phyloP scores from a whole-genome alignment of 495 filamentous ascomycete genomes.

The Pseudomonodictys pantanalensis region DNA sequence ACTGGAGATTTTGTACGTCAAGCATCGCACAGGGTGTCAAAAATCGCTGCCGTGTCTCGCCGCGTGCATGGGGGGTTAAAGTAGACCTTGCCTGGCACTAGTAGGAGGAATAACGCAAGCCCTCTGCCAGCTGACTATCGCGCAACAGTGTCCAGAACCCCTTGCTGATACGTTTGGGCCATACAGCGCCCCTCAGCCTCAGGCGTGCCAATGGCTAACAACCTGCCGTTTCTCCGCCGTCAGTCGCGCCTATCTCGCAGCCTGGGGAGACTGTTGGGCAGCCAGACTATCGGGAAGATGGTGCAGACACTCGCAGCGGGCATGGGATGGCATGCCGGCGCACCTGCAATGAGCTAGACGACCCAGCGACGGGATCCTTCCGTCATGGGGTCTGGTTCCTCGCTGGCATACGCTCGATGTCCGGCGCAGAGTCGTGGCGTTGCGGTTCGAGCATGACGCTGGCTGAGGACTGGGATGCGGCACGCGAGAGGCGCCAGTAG shows the following conservation, averaged over 20 bases:
- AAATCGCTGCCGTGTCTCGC: not conserved
- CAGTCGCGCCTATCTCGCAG: too few species aligned
- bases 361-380: not conserved
- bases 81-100: not conserved
- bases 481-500: conserved; percentile 42
- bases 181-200: conserved; percentile 12
- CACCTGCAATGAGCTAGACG: too few species aligned
- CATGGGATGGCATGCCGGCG: too few species aligned
- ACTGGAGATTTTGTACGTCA: conserved; percentile 13
- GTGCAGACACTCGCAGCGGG: too few species aligned
- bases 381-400: not conserved
- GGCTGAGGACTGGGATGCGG: not conserved
- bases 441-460: not conserved
- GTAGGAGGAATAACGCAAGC: not conserved
- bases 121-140: too few species aligned
- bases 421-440: not conserved
- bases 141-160: not conserved
- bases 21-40: not conserved
- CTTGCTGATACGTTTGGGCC: conserved; percentile 2
- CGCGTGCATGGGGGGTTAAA: not conserved
- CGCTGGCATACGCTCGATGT: not conserved
- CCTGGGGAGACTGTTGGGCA: too few species aligned
- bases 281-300: too few species aligned
- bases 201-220: conserved; percentile 6
- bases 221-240: too few species aligned